Evolutionary conservation across 2,329 filamentous ascomycete genomes (phyloP).

Genomic region (Colletotrichum abscissum): DNA sequence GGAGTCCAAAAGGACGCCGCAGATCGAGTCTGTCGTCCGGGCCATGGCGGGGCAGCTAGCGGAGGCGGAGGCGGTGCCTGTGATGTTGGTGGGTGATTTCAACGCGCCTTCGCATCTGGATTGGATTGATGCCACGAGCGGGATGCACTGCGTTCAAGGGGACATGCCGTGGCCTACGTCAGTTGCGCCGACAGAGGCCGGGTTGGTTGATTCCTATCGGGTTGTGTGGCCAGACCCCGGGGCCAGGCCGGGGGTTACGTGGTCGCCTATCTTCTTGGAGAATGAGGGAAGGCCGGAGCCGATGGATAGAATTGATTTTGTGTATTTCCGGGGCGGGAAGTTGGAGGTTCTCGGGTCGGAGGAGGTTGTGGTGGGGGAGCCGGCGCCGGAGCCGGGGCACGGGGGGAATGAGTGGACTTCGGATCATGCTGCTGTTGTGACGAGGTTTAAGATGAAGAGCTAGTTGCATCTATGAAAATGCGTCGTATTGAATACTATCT

Average conservation of each 20-base stretch:
- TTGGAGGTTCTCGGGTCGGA: constrained; percentile 46
- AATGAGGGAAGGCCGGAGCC: constrained; percentile 49
- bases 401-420: constrained; percentile 54
- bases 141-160: constrained; percentile 50
- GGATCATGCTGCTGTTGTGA: constrained; percentile 44
- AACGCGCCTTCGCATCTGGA: constrained; percentile 58
- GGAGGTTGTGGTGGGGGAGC: constrained; percentile 46
- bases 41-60: constrained; percentile 46
- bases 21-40: constrained; percentile 49
- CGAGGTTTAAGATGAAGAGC: background rate
- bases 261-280: constrained; percentile 52
- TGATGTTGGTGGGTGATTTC: constrained; percentile 54
- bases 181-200: constrained; percentile 45
- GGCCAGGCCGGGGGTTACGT: constrained; percentile 48
- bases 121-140: constrained; percentile 47
- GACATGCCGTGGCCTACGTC: constrained; percentile 53
- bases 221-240: constrained; percentile 49
- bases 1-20: constrained; percentile 48
- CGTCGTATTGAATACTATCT: too few species aligned
- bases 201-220: constrained; percentile 54
- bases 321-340: constrained; percentile 49
- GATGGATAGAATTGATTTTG: constrained; percentile 55
- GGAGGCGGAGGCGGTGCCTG: constrained; percentile 45
- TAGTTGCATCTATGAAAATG: background rate
- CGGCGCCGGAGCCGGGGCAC: constrained; percentile 47